These are phyloP conservation scores for Metschnikowia shivogae DNA, from an alignment of 805 yeast genomes.

Conservation along the genomic window DNA sequence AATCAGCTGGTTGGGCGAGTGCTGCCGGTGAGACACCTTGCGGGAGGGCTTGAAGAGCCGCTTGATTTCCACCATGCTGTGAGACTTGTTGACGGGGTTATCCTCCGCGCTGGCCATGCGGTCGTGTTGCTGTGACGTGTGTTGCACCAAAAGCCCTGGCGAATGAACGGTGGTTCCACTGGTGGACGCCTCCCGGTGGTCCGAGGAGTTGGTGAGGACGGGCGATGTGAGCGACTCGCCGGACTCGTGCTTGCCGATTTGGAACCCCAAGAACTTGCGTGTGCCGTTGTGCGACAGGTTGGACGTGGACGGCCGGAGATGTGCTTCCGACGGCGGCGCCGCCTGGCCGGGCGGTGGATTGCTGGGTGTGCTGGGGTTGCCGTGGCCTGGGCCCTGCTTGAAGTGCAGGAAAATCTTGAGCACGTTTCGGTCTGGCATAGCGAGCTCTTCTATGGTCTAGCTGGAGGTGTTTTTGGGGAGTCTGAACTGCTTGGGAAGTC, in stretches of 20 bases:
- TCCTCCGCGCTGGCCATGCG: slow-evolving; percentile 15
- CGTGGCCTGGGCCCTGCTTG: slow-evolving; percentile 22
- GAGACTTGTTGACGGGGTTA: slow-evolving; percentile 30
- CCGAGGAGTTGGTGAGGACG: slow-evolving; percentile 30
- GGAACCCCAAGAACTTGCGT: slow-evolving; percentile 35
- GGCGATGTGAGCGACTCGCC: slow-evolving; percentile 35
- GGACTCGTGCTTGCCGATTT: slow-evolving; percentile 40
- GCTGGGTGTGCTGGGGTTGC: neutral
- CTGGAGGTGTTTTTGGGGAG: no score
- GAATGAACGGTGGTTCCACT: slow-evolving; percentile 5
- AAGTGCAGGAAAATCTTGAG: slow-evolving; percentile 39
- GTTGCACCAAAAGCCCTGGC: slow-evolving; percentile 9
- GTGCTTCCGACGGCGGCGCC: slow-evolving; percentile 7
- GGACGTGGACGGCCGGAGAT: slow-evolving; percentile 21
- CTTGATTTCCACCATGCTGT: slow-evolving; percentile 68
- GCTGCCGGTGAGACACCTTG: slow-evolving; percentile 20
- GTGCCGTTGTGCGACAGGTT: slow-evolving; percentile 21
- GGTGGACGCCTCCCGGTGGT: slow-evolving; percentile 17
- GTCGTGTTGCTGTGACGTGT: slow-evolving; percentile 8
- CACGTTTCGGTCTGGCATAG: slow-evolving; percentile 44
- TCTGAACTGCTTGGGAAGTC: no score
- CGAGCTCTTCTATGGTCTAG: no score
- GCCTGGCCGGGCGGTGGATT: slow-evolving; percentile 15
- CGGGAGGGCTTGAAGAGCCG: slow-evolving; percentile 63
- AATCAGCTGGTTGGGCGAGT: neutral